Evolutionary conservation across 2,329 filamentous ascomycete species (phyloP).

Genomic region (Pyrenochaeta sp.): DNA sequence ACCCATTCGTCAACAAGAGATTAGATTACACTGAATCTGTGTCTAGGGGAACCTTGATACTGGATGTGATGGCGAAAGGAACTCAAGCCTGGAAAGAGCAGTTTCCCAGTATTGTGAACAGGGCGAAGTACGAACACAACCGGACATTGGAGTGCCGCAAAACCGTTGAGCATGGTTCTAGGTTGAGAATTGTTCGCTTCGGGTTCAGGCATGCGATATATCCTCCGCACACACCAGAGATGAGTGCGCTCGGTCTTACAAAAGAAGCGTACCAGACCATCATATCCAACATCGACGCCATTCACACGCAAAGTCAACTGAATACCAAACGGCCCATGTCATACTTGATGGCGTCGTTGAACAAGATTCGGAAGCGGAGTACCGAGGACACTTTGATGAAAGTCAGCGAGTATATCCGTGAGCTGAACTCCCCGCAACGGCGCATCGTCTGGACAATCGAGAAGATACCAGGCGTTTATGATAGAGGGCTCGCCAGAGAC

Average conservation of each 20-base stretch:
- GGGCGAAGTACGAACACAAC: conserved; percentile 35
- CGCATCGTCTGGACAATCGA: conserved; percentile 37
- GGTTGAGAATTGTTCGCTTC: conserved; percentile 32
- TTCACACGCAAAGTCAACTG: conserved; percentile 13
- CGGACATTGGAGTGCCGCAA: conserved; percentile 33
- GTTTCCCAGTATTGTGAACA: conserved; percentile 21
- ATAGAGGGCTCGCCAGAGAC: conserved; percentile 18
- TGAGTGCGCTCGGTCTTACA: conserved; percentile 31
- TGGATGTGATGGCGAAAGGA: conserved; percentile 10
- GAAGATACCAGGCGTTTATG: conserved; percentile 32
- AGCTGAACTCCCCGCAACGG: conserved; percentile 26
- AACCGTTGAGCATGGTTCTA: conserved; percentile 29
- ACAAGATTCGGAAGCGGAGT: conserved; percentile 21
- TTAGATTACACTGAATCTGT: conserved; percentile 24
- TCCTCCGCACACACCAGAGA: conserved; percentile 36
- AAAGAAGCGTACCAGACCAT: conserved; percentile 21
- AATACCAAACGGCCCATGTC: conserved; percentile 8
- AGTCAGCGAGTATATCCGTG: conserved; percentile 31
- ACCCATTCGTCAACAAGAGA: conserved; percentile 33
- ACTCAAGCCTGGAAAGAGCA: conserved; percentile 20
- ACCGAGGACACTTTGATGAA: conserved; percentile 24
- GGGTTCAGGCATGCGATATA: conserved; percentile 32
- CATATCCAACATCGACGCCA: conserved; percentile 24
- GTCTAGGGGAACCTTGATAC: conserved; percentile 8
- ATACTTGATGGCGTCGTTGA: conserved; percentile 14